Evolutionary conservation across 2,329 filamentous ascomycete genomes (phyloP), one percentile per base, ranked within the genome.

Genomic region (Talaromyces rugulosus): DNA sequence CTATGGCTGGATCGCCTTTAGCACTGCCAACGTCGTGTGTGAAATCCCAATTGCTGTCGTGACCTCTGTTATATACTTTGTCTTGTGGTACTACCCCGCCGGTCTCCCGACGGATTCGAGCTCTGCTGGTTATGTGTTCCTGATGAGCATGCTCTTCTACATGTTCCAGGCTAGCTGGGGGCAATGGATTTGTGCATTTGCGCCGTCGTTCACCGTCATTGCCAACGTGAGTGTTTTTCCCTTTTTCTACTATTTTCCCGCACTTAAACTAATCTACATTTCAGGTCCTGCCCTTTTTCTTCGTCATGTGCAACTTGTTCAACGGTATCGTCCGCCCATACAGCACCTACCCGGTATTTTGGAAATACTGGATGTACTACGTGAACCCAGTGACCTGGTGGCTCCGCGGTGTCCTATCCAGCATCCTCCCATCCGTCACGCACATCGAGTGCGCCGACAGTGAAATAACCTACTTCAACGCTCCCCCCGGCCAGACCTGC

Each of bases 111-210:
- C 81, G 0, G 85, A 89, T 63, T 83, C 85, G 36, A 81, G 82
- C 1, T 85, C 85, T 0, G 84, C 89, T 0, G 91, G 90, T 12
- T 94, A 93, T 72, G 84, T 88, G 16, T 94, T 89, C 78, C 77
- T 94, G 30, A 92, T 95, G 88, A 85, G 85, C 0, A 78, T 93
- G 69, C 81, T 94, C 0, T 92, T 92, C 78, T 91, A 87, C 79
- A 74, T 93, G 7, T 93, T 92, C 81, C 84, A 87, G 72, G 84
- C 83, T 34, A 87, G 82, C 66, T 93, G 88, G 90, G 91, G 89
- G 23, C 90, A 92, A 72, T 94, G 89, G 89, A 91, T 95, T 67
- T 90, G 87, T 65, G 90, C 91, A 0, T 92, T 92, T 74, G 89
- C 90, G 0, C 90, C 90, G 0, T 87, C 82, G 47, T 92, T 92